Base-by-base conservation (phyloP, 768 basidiomycete genomes). In the Leccinum variicolor region DNA sequence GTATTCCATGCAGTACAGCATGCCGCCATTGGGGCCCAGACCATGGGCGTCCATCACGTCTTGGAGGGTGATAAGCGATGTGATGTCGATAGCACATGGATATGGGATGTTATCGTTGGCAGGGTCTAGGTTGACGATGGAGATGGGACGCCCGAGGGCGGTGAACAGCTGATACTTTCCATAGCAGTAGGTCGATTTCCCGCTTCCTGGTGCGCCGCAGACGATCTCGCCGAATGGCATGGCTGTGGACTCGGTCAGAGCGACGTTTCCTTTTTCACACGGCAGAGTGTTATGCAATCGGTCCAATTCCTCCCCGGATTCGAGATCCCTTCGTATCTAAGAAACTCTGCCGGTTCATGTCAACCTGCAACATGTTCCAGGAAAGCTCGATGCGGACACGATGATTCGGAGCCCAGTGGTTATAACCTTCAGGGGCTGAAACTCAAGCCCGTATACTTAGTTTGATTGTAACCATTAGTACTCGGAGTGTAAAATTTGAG, bases 1-100 rank as follows among this genome's bases (percentile, higher is more conserved):
- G 66, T 98, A 97, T 68, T 98, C 95, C 83, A 97, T 90, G 69
- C 94, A 96, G 66, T 94, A 98, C 26, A 98, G 74, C 87, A 98
- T 92, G 6, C 84, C 96, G 14, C 97, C 97, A 64, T 99, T 99
- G 0, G 97, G 97, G 0, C 97, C 97, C 1, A 99, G 80, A 0
- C 84, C 83, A 64, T 89, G 84, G 53, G 86, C 84, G 13, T 84
- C 73, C 95, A 98, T 97, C 17, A 84, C 93, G 64, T 93, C 89
- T 50, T 87, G 77, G 36, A 98, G 83, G 0, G 89, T 93, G 70
- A 99, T 90, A 54, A 98, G 82, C 0, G 84, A 84, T 1, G 89
- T 79, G 52, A 98, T 89, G 69, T 90, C 85, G 69, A 99, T 78
- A 0, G 90, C 85, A 69, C 93, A 96, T 28, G 94, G 94, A 73